A percentile compares a stretch with the other conserved stretches of the same genome.
phyloP scores from a whole-genome alignment of 2,329 filamentous ascomycete species.

The Pseudogymnoascus sp. region DNA sequence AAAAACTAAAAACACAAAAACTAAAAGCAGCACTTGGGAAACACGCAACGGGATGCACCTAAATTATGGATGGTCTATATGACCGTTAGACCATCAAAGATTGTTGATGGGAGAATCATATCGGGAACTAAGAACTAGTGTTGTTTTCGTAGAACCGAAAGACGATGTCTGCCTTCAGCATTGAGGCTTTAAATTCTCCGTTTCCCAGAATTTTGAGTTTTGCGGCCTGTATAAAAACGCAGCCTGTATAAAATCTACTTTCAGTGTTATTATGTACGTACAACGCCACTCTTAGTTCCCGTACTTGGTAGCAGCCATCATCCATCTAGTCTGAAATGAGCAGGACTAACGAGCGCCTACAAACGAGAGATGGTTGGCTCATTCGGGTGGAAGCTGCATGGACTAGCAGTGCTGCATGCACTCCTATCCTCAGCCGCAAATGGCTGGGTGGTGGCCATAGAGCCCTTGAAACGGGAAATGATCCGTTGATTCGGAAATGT shows the following conservation, averaged over 20 bases:
- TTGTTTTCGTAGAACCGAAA: background rate
- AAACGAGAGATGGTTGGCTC: background rate
- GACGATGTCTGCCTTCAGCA: background rate
- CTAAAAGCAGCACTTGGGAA: no score
- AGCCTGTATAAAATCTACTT: no score
- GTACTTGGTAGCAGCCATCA: background rate
- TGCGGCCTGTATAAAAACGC: no score
- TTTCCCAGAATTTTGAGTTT: no score
- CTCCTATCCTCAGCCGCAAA: background rate
- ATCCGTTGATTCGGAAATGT: background rate
- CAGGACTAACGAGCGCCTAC: background rate
- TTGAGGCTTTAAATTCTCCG: no score
- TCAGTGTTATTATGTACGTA: background rate
- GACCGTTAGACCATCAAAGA: conserved; percentile 25
- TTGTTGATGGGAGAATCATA: background rate
- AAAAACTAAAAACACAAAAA: no score
- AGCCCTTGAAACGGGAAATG: background rate
- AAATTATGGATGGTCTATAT: conserved; percentile 8
- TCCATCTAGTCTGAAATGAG: background rate
- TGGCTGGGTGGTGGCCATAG: background rate
- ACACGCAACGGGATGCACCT: no score
- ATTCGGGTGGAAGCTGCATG: background rate
- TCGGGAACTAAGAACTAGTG: background rate
- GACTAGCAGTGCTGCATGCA: background rate
- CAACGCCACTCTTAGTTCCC: background rate